phyloP scores from a whole-genome alignment of 2,329 filamentous ascomycete genomes.

The Clonostachys sp. region DNA sequence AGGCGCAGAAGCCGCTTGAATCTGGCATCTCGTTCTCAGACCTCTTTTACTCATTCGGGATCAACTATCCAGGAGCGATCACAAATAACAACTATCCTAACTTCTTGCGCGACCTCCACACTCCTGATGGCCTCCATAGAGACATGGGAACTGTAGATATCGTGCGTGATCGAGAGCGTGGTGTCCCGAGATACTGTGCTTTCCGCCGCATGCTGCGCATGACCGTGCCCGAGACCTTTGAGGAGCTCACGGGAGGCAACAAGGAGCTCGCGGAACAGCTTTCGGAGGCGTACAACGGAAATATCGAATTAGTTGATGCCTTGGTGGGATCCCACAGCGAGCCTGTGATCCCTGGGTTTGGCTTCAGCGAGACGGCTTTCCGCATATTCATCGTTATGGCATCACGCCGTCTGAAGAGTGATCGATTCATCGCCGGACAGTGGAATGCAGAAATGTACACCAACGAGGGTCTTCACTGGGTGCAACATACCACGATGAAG shows the following conservation, averaged over 20 bases:
- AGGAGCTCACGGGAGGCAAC: conserved; percentile 17
- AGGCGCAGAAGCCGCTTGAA: conserved; percentile 22
- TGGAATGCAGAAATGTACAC: conserved; percentile 34
- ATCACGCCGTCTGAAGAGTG: conserved; percentile 32
- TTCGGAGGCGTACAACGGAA: conserved; percentile 26
- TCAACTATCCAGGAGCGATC: conserved; percentile 41
- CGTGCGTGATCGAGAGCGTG: conserved; percentile 38
- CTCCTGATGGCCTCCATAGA: conserved; percentile 30
- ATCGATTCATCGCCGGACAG: conserved; percentile 34
- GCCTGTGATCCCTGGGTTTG: conserved; percentile 35
- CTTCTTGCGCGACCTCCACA: conserved; percentile 29
- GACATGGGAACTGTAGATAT: conserved; percentile 41
- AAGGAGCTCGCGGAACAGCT: conserved; percentile 25
- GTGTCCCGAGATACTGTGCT: conserved; percentile 36
- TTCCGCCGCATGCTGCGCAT: conserved; percentile 38
- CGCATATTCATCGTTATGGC: conserved; percentile 40
- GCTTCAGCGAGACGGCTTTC: conserved; percentile 42
- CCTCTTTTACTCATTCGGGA: conserved; percentile 37
- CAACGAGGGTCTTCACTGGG: conserved; percentile 32
- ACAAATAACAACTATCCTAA: conserved; percentile 18
- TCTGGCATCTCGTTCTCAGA: conserved; percentile 23
- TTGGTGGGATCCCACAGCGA: conserved; percentile 35
- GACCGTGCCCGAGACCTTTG: conserved; percentile 24
- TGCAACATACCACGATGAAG: conserved; percentile 33
- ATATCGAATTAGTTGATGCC: conserved; percentile 35